Percentiles rank a stretch among this genome's conserved stretches.
These are phyloP conservation scores for Terfezia boudieri DNA, from an alignment of 495 filamentous ascomycete species.

Conservation along the genomic window DNA sequence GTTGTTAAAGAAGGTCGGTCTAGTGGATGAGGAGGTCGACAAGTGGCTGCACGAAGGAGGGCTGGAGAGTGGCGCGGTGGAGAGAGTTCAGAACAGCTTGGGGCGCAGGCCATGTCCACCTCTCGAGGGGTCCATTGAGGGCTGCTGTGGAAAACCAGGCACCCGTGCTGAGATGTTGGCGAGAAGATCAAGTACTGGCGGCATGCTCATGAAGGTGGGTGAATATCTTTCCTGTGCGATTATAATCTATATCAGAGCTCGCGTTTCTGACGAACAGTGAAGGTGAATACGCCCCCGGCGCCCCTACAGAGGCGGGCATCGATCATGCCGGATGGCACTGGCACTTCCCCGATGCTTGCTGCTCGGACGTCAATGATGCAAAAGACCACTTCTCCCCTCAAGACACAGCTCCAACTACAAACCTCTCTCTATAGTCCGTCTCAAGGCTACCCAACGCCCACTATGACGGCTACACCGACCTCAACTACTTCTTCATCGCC, in stretches of 20 bases:
- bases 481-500: not conserved
- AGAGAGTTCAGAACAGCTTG: slow-evolving; percentile 10
- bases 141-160: too few relatives aligned
- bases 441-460: not conserved
- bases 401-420: not conserved
- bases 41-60: slow-evolving; percentile 10
- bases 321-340: not conserved
- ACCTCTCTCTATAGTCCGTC: not conserved
- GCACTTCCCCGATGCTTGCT: too few relatives aligned
- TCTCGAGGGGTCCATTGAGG: not conserved
- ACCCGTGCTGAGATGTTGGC: not conserved
- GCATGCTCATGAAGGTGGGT: not conserved
- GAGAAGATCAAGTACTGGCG: not conserved
- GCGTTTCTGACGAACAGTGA: too few relatives aligned
- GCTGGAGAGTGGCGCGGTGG: slow-evolving; percentile 7
- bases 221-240: too few relatives aligned
- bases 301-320: not conserved
- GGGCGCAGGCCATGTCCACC: slow-evolving; percentile 6
- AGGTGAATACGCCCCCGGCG: too few relatives aligned
- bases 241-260: too few relatives aligned
- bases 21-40: slow-evolving; percentile 26
- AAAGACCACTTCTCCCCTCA: not conserved
- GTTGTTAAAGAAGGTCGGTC: slow-evolving; percentile 25
- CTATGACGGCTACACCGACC: not conserved
- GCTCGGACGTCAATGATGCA: not conserved